These are phyloP conservation scores for Lipomyces orientalis DNA, from an alignment of 805 yeast genomes.

Conservation along the genomic window DNA sequence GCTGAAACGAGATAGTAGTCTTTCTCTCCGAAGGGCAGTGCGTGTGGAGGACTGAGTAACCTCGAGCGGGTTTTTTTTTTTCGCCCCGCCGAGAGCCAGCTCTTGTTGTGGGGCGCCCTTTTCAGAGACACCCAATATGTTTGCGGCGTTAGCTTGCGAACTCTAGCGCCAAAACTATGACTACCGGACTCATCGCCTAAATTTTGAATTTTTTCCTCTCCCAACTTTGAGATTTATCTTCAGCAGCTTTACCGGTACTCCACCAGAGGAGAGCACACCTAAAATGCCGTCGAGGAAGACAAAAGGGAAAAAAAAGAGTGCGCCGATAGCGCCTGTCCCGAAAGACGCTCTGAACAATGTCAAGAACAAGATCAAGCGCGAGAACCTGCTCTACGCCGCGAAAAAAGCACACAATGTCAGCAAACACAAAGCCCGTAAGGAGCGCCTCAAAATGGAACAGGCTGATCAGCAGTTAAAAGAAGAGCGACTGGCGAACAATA, in stretches of 20 bases:
- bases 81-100: neutral
- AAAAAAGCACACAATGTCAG: slow-evolving; percentile 55
- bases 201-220: neutral
- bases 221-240: neutral
- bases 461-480: slow-evolving; percentile 81
- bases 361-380: slow-evolving; percentile 35
- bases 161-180: neutral
- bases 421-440: slow-evolving; percentile 76
- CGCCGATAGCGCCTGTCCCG: slow-evolving; percentile 17
- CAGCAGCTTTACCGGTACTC: too few species aligned
- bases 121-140: neutral
- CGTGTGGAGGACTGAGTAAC: neutral
- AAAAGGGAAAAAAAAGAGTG: slow-evolving; percentile 20
- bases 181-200: neutral
- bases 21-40: neutral
- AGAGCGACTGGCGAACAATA: slow-evolving; percentile 76
- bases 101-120: neutral
- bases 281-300: slow-evolving; percentile 31
- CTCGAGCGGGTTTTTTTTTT: neutral
- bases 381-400: slow-evolving; percentile 29
- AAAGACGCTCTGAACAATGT: slow-evolving; percentile 22
- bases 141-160: neutral
- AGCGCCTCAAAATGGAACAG: slow-evolving; percentile 85
- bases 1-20: neutral
- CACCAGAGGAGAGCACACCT: neutral